Evolutionary conservation across 129 eudicot genomes (phyloP).

Genomic region (Pseudognaphalium luteoalbum): DNA sequence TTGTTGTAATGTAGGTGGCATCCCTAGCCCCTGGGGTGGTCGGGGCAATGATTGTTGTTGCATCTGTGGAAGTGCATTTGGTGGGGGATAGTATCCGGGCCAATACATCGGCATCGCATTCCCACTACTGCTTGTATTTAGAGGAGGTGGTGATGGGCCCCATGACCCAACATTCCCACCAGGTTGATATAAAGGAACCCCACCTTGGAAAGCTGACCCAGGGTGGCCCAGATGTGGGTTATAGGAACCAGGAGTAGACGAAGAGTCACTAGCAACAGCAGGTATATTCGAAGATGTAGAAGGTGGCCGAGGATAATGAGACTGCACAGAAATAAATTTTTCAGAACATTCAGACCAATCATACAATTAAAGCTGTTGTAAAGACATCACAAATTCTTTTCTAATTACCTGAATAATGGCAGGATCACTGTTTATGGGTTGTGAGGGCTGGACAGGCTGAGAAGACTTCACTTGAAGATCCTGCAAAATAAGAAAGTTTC

Average conservation of each 20-base stretch:
- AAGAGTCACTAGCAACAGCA: slow-evolving; percentile 35
- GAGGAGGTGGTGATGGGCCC: slow-evolving; percentile 73
- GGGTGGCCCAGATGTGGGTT: slow-evolving; percentile 57
- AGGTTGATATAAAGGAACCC: slow-evolving; percentile 73
- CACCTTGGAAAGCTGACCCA: slow-evolving; percentile 64
- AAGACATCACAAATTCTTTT: background rate
- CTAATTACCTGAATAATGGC: slow-evolving; percentile 64
- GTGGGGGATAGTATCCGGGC: slow-evolving; percentile 78
- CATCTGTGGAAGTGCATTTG: slow-evolving; percentile 65
- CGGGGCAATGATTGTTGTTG: slow-evolving; percentile 71
- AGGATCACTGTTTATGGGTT: slow-evolving; percentile 58
- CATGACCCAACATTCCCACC: slow-evolving; percentile 72
- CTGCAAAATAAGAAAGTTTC: slow-evolving; percentile 34
- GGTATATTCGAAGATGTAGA: slow-evolving; percentile 60
- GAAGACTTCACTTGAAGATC: slow-evolving; percentile 75
- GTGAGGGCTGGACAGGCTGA: slow-evolving; percentile 47
- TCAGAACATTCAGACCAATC: background rate
- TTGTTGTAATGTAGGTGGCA: slow-evolving; percentile 70
- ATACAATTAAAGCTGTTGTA: background rate
- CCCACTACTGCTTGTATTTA: slow-evolving; percentile 52
- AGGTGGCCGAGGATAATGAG: slow-evolving; percentile 83
- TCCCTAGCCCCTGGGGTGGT: slow-evolving; percentile 66
- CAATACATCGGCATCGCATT: slow-evolving; percentile 92
- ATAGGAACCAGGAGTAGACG: slow-evolving; percentile 42
- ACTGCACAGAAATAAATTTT: slow-evolving; percentile 44